Conservation (phyloP, 2,329 filamentous ascomycete species). For the Aspergillus puulaauensis region DNA sequence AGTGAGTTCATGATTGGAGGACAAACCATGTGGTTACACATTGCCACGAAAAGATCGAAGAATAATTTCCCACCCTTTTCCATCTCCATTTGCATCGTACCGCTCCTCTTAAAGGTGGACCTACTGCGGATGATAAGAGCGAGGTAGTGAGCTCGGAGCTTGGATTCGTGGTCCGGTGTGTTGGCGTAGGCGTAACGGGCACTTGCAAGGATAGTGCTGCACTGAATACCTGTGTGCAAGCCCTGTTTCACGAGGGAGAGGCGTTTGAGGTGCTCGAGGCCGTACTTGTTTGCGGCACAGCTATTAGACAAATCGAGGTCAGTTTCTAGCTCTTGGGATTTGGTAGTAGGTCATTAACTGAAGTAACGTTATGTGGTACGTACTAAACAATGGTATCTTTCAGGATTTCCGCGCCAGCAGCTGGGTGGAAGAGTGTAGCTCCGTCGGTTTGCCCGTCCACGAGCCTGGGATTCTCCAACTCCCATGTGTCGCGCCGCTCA, state of each 20-base stretch:
- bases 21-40: constrained; percentile 85
- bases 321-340: too few species aligned
- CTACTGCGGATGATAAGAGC: constrained; percentile 88
- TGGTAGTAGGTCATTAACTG: neutral
- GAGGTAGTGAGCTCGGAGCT: constrained; percentile 84
- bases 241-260: constrained; percentile 86
- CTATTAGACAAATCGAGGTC: constrained; percentile 21
- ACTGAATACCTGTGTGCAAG: constrained; percentile 79
- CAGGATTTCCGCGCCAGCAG: constrained; percentile 66
- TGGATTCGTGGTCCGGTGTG: constrained; percentile 88
- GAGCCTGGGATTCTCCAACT: constrained; percentile 64
- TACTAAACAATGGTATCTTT: constrained; percentile 88
- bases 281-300: constrained; percentile 82
- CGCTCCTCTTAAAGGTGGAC: constrained; percentile 86
- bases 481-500: constrained; percentile 77
- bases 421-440: constrained; percentile 68
- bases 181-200: constrained; percentile 88
- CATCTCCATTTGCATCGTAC: constrained; percentile 96
- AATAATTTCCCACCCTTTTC: constrained; percentile 82
- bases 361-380: constrained; percentile 18
- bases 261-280: constrained; percentile 79
- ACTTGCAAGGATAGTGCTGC: constrained; percentile 78
- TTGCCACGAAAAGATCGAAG: constrained; percentile 89
- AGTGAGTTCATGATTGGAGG: neutral
- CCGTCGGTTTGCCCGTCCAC: constrained; percentile 50